phyloP scores from a whole-genome alignment of 495 filamentous ascomycete species.

The Aspergillus heteromorphus region DNA sequence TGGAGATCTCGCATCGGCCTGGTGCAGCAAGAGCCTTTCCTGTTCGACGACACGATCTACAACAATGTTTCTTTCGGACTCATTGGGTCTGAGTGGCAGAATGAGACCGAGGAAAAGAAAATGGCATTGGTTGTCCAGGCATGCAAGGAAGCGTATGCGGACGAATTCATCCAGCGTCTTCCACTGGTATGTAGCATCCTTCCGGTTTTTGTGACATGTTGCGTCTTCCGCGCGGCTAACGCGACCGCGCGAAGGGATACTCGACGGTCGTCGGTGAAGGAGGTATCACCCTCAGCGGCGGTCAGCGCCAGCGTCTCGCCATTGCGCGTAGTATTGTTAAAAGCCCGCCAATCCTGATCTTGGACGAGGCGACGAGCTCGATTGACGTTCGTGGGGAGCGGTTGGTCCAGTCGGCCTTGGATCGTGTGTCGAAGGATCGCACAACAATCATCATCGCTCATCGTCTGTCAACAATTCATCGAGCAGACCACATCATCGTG shows the following conservation, averaged over 20 bases:
- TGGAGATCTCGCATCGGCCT: slow-evolving; percentile 60
- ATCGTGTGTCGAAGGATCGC: slow-evolving; percentile 30
- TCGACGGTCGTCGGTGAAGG: slow-evolving; percentile 31
- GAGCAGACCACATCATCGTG: slow-evolving; percentile 50
- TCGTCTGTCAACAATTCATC: slow-evolving; percentile 49
- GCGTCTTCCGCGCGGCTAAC: slow-evolving; percentile 3
- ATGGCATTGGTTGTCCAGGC: slow-evolving; percentile 27
- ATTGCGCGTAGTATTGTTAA: slow-evolving; percentile 76
- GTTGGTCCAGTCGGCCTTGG: slow-evolving; percentile 43
- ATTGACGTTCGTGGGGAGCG: slow-evolving; percentile 46
- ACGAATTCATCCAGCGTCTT: slow-evolving; percentile 30
- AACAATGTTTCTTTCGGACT: slow-evolving; percentile 62
- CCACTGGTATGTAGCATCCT: slow-evolving; percentile 17
- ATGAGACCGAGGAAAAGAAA: slow-evolving; percentile 45
- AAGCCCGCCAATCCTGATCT: slow-evolving; percentile 72
- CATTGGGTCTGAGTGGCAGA: slow-evolving; percentile 53
- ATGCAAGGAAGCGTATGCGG: slow-evolving; percentile 21
- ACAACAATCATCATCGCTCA: slow-evolving; percentile 52
- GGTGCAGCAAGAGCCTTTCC: slow-evolving; percentile 64
- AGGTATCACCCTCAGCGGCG: slow-evolving; percentile 32
- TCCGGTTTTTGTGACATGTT: not conserved
- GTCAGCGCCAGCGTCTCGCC: slow-evolving; percentile 58
- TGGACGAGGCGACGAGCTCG: slow-evolving; percentile 49
- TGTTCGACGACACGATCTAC: slow-evolving; percentile 65
- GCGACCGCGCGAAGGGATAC: slow-evolving; percentile 34